Percentiles rank a stretch among this genome's conserved stretches.
These are phyloP conservation scores for Prosopis cineraria DNA, from an alignment of 306 rosid species.

Conservation along the genomic window DNA sequence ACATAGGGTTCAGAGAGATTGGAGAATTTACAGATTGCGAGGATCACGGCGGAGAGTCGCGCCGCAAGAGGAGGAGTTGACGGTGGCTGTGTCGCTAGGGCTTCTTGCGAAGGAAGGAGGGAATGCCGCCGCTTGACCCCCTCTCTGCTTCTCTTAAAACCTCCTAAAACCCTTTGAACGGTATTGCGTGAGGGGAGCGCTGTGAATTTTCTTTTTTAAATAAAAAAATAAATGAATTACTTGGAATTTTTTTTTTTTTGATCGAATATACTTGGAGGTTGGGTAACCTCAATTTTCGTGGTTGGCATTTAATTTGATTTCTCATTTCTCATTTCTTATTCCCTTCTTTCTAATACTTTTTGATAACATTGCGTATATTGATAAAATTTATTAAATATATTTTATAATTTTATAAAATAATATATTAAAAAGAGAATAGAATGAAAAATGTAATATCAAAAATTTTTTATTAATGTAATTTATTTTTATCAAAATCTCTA, in stretches of 20 bases:
- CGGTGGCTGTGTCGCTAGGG: slow-evolving; percentile 1
- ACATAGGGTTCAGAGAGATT: slow-evolving; percentile 14
- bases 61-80: background rate
- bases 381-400: no score
- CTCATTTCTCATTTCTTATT: background rate
- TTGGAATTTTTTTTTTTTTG: no score
- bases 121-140: background rate
- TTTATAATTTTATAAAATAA: no score
- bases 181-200: background rate
- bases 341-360: no score
- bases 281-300: background rate
- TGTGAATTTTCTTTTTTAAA: background rate
- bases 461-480: no score
- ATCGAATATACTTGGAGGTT: no score
- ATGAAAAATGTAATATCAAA: no score
- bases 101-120: background rate
- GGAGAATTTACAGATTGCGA: background rate
- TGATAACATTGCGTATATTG: no score
- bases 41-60: background rate
- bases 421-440: no score
- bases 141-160: slow-evolving; percentile 10
- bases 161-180: slow-evolving; percentile 27
- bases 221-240: background rate
- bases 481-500: no score
- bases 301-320: background rate